These are phyloP conservation scores for Pichia pseudocactophila DNA, from an alignment of 805 yeast species.

Conservation along the genomic window DNA sequence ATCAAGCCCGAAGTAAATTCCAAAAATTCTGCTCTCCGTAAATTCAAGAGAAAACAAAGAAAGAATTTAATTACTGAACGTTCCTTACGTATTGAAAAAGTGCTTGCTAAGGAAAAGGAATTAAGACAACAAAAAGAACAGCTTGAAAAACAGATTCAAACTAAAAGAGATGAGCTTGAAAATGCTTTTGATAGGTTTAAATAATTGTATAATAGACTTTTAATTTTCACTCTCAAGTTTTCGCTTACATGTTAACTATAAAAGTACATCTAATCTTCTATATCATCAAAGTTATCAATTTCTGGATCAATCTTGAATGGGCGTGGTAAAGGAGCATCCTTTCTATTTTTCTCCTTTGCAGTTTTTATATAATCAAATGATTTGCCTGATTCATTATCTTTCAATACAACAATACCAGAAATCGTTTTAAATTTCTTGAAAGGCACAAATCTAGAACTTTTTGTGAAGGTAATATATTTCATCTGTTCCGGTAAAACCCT, in stretches of 20 bases:
- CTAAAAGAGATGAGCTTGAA: slow-evolving; percentile 45
- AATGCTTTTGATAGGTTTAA: slow-evolving; percentile 42
- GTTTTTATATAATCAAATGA: slow-evolving; percentile 67
- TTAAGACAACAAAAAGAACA: slow-evolving; percentile 46
- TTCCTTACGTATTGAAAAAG: slow-evolving; percentile 64
- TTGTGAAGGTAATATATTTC: slow-evolving; percentile 68
- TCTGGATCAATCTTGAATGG: slow-evolving; percentile 54
- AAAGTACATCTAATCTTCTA: slow-evolving; percentile 11
- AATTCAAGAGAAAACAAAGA: slow-evolving; percentile 72
- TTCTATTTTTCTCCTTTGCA: slow-evolving; percentile 65
- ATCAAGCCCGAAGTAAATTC: slow-evolving; percentile 65
- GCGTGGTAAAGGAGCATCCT: slow-evolving; percentile 67
- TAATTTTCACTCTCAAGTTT: too few relatives aligned
- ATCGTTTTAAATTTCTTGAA: slow-evolving; percentile 64
- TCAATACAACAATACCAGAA: slow-evolving; percentile 64
- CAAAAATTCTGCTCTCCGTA: slow-evolving; percentile 76
- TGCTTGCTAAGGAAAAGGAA: slow-evolving; percentile 65
- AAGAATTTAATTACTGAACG: slow-evolving; percentile 83
- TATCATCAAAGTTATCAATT: slow-evolving; percentile 25
- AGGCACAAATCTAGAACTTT: slow-evolving; percentile 72
- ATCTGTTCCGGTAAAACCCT: slow-evolving; percentile 88
- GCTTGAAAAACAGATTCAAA: slow-evolving; percentile 37
- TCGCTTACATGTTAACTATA: not conserved
- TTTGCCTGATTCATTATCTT: slow-evolving; percentile 54
- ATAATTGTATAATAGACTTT: too few relatives aligned